Evolutionary conservation across 208 protist species (phyloP).

Genomic region (Wallacemonas sp.): DNA sequence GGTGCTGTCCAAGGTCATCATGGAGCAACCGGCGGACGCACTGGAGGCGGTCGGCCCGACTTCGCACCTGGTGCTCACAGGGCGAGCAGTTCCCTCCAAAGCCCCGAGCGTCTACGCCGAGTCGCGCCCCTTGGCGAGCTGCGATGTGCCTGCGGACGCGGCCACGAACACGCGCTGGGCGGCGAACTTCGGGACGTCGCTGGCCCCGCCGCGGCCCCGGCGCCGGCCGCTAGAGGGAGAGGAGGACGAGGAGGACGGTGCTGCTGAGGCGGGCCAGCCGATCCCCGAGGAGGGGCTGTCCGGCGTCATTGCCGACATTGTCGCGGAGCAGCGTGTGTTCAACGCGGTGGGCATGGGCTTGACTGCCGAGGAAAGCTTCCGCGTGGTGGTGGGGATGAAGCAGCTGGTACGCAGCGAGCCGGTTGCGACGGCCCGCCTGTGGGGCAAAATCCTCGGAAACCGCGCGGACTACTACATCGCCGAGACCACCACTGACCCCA

Average conservation of each 20-base stretch:
- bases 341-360: constrained; percentile 84
- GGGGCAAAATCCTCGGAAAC: constrained; percentile 84
- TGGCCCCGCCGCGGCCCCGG: constrained; percentile 67
- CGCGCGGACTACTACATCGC: constrained; percentile 88
- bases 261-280: constrained; percentile 16
- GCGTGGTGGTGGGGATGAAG: constrained; percentile 87
- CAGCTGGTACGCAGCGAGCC: constrained; percentile 78
- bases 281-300: constrained; percentile 48
- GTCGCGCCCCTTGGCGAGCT: constrained; percentile 46
- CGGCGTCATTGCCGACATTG: constrained; percentile 75
- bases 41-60: constrained; percentile 67
- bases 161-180: constrained; percentile 74
- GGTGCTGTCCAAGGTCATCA: constrained; percentile 70
- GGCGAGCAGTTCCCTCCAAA: constrained; percentile 61
- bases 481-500: constrained; percentile 76
- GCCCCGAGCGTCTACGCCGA: constrained; percentile 55
- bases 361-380: constrained; percentile 69
- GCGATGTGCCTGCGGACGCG: constrained; percentile 55
- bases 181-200: constrained; percentile 57
- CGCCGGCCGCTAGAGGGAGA: constrained; percentile 58
- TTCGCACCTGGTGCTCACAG: constrained; percentile 70
- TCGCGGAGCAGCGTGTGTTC: constrained; percentile 81
- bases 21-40: constrained; percentile 62
- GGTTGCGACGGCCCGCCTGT: constrained; percentile 82
- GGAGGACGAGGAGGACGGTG: constrained; percentile 58